Conservation (phyloP, 768 basidiomycete genomes). For the Lentinula boryana region DNA sequence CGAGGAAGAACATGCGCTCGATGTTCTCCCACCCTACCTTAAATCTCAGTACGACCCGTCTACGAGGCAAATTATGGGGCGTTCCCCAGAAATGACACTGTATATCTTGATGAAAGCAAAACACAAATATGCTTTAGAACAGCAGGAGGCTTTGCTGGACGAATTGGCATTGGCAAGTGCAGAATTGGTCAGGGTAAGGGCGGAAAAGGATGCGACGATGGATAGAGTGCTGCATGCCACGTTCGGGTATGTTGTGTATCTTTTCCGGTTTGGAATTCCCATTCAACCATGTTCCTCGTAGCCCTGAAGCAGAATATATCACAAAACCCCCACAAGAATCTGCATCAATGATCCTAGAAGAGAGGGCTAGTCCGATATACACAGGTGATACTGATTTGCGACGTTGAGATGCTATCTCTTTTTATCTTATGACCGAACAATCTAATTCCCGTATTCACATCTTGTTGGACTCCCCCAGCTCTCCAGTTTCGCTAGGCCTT, state of each 20-base stretch:
- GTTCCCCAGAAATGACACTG: constrained; percentile 64
- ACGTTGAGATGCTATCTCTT: not conserved
- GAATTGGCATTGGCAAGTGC: constrained; percentile 53
- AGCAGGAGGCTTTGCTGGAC: constrained; percentile 59
- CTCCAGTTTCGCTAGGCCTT: no score
- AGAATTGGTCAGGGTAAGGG: constrained; percentile 46
- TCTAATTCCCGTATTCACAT: no score
- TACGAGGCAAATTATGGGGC: constrained; percentile 62
- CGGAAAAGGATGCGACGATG: constrained; percentile 57
- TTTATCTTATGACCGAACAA: no score
- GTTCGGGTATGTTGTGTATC: constrained; percentile 42
- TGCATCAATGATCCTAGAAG: not conserved
- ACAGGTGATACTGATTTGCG: not conserved
- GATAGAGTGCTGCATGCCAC: constrained; percentile 42
- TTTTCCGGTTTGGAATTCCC: not conserved
- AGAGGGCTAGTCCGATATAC: not conserved
- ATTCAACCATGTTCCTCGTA: not conserved
- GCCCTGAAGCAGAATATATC: not conserved
- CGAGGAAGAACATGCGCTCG: constrained; percentile 32
- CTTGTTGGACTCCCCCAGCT: no score
- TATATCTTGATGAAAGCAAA: constrained; percentile 78
- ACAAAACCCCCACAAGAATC: not conserved
- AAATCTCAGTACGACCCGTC: constrained; percentile 41
- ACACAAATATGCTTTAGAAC: constrained; percentile 58
- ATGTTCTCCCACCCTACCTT: constrained; percentile 52